Evolutionary conservation across 1,284 basidiomycete genomes (phyloP), one percentile per base, ranked within the genome.

Genomic region (Rhodotorula sp.): DNA sequence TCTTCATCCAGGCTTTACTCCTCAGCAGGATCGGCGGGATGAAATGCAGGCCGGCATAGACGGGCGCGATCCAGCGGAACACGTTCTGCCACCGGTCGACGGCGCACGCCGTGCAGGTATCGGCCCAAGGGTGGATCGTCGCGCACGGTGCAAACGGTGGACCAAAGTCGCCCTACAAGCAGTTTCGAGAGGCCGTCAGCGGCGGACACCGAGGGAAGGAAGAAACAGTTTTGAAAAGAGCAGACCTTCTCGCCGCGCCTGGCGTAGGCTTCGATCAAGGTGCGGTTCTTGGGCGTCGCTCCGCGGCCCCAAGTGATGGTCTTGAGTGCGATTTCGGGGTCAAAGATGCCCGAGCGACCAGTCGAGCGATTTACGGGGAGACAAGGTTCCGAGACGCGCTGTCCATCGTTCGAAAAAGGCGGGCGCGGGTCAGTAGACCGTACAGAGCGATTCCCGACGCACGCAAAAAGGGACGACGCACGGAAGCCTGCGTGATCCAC

Each of bases 41-140:
- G 72, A 97, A 86, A 81, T 98, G 93, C 56, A 99, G 83, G 0
- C 93, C 93, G 28, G 91, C 88, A 77, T 98, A 99, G 55, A 87
- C 85, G 1, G 86, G 85, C 2, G 84, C 79, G 84, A 94, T 94
- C 90, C 90, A 95, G 77, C 86, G 86, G 79, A 90, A 91, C 3
- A 97, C 93, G 28, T 86, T 83, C 76, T 90, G 85, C 83, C 95
- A 92, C 26, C 93, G 88, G 48, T 89, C 86, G 28, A 91, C 70
- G 34, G 59, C 66, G 16, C 67, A 89, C 16, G 82, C 81, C 34
- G 84, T 78, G 79, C 94, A 97, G 14, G 85, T 87, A 57, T 90
- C 87, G 19, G 88, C 79, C 80, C 88, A 88, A 0, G 95, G 95
- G 78, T 98, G 95, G 1, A 92, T 84, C n/a, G 87, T 86, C 19